phyloP scores from a whole-genome alignment of 2,329 filamentous ascomycete genomes.

The Torrubiella hemipterigena region DNA sequence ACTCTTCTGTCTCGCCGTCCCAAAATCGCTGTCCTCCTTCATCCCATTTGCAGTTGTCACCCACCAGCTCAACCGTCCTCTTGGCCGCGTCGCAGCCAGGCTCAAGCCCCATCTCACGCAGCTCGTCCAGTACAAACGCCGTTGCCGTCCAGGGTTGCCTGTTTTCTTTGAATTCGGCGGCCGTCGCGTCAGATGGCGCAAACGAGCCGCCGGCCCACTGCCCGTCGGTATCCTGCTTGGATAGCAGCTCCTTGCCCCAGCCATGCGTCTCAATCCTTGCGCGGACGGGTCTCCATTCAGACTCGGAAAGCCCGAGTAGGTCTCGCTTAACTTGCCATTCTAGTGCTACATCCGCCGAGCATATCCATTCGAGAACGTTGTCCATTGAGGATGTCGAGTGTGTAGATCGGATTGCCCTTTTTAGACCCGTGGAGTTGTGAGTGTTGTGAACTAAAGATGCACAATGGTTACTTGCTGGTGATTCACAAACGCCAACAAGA shows the following conservation, averaged over 20 bases:
- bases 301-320: not conserved
- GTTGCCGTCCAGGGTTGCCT: constrained; percentile 2
- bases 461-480: not conserved
- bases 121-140: constrained; percentile 1
- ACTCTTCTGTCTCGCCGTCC: constrained; percentile 9
- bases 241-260: constrained; percentile 2
- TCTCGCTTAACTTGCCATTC: constrained; percentile 5
- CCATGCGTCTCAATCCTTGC: constrained; percentile 1
- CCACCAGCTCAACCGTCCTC: constrained; percentile 5
- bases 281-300: not conserved
- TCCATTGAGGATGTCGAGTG: too few relatives aligned
- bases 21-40: constrained; percentile 7
- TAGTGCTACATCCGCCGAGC: not conserved
- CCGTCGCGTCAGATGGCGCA: constrained; percentile 1
- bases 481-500: too few relatives aligned
- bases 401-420: too few relatives aligned
- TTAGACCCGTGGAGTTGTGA: too few relatives aligned
- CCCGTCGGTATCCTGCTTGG: constrained; percentile 2
- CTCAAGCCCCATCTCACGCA: not conserved
- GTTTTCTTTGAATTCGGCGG: constrained; percentile 1
- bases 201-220: constrained; percentile 5
- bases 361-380: constrained; percentile 1
- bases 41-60: constrained; percentile 7
- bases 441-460: too few relatives aligned
- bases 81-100: not conserved